Evolutionary conservation across 2,329 filamentous ascomycete genomes (phyloP), one percentile per base, ranked within the genome.

Genomic region (Venturiaceae sp.): DNA sequence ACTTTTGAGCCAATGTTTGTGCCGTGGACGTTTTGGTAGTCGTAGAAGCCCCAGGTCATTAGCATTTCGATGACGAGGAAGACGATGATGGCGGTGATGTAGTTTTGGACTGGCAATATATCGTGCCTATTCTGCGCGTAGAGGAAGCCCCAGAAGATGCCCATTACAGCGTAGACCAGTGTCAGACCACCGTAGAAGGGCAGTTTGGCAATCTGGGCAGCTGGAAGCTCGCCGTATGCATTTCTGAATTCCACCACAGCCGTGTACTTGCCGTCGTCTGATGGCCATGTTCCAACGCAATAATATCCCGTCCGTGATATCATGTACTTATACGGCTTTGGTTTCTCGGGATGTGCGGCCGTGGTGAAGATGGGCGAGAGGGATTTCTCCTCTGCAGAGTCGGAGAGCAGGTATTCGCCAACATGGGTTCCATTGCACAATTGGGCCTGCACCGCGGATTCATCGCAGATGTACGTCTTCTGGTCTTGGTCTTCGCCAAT

Each of bases 31-130:
- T 99, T 99, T 69, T 95, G 84, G 71, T 89, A 97, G 74, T 99
- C 94, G 72, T 97, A 99, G 76, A 95, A 99, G 46, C 90, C 91
- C 94, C 94, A 99, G 1, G 94, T 99, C 83, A 97, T 92, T 68
- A 97, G 78, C 85, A 97, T 96, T 72, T 99, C 94, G 16, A 97
- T 75, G 16, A 97, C 90, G 46, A 99, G 77, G 75, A 99, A 99
- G 56, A 94, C 84, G 54, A 99, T 79, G 61, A 97, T 99, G 9
- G 94, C 92, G 0, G 94, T 99, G 66, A 99, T 97, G 72, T 99
- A 99, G 71, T 99, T 99, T 73, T 99, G 94, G 2, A 99, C 94
- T 16, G 95, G 87, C 68, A 99, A 77, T 62, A 99, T 97, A 72
- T 99, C 94, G 67, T 88, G 84, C 60, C 92, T 83, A 71, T 99